A percentile compares a stretch with the other conserved stretches of the same genome.
phyloP scores from a whole-genome alignment of 176 grass and related monocot species.

The Oryza nivara region DNA sequence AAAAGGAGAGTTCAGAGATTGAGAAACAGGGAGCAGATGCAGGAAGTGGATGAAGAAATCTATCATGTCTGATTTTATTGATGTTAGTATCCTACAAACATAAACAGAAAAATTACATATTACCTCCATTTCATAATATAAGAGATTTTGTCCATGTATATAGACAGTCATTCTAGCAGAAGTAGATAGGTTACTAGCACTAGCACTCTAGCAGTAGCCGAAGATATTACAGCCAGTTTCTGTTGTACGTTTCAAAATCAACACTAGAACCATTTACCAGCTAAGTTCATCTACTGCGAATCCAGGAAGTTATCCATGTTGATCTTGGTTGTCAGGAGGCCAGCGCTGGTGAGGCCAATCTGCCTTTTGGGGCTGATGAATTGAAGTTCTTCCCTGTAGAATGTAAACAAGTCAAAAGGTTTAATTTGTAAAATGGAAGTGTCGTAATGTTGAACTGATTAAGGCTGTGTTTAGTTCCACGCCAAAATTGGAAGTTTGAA shows the following conservation, averaged over 20 bases:
- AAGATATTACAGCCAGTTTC: not conserved
- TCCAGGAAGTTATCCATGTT: slow-evolving; percentile 47
- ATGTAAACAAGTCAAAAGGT: slow-evolving; percentile 32
- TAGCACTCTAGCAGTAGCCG: not conserved
- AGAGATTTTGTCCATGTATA: too few species aligned
- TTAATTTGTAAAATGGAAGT: slow-evolving; percentile 21
- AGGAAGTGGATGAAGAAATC: too few species aligned
- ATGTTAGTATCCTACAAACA: too few species aligned
- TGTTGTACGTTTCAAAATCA: not conserved
- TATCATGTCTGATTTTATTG: too few species aligned
- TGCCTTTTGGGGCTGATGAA: slow-evolving; percentile 58
- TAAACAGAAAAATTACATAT: too few species aligned
- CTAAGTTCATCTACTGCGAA: not conserved
- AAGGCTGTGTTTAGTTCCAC: too few species aligned
- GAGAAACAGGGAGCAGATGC: too few species aligned
- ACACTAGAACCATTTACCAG: not conserved
- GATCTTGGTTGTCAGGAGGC: slow-evolving; percentile 72
- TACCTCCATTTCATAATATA: too few species aligned
- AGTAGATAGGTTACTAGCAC: not conserved
- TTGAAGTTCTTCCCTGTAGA: slow-evolving; percentile 45
- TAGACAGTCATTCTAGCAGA: not conserved
- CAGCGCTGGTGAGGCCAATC: slow-evolving; percentile 62
- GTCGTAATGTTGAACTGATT: not conserved
- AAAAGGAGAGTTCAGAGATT: too few species aligned
- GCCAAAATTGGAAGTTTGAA: too few species aligned